Base-by-base conservation (phyloP, 352 stramenopile species). In the Phytopythium kandeliae region DNA sequence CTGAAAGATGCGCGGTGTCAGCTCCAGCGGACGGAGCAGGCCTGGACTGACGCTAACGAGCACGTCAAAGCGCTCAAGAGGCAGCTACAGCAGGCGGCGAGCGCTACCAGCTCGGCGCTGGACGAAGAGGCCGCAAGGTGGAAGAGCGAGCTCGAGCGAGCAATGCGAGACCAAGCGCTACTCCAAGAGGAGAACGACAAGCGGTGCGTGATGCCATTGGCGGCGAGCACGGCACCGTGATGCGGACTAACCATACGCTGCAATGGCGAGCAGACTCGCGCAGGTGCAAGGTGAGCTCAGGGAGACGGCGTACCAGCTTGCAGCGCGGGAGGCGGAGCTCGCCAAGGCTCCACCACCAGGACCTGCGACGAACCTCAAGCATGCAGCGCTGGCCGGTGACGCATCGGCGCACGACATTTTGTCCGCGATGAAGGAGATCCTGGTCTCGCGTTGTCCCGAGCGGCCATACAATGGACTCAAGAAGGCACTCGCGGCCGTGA, bases 391-490 rank as follows among this genome's bases (percentile, higher is more conserved):
- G 19, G 55, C 57, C 19, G 50, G 35, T 0, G 64, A 79, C 9
- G 75, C 78, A 0, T 85, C 75, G 19, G 76, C 69, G 3, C 59
- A 81, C 36, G 78, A 89, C 24, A 77, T 92, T 25, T 51, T 89
- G 0, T 77, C 74, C n/a, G 58, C 65, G 0, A 92, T 92, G 62
- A 82, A 79, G 24, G 70, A 79, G 15, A 89, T 89, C 52, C 46
- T 92, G 21, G 55, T 45, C 9, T 65, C 47, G 45, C 63, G 81
- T 21, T 92, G 73, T 25, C 62, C 77, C 16, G 67, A 84, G 24
- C 52, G 77, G 26, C 81, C 81, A 4, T 92, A 89, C 50, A 88
- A 89, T 35, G 78, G 81, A 0, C 68, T 92, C 35, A 92, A 90
- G 52, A 92, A 92, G 53, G 76, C 81, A 17, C 57, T 92, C 26